Base-by-base conservation (phyloP, 2,329 filamentous ascomycete genomes). In the Penicillium occitanis region DNA sequence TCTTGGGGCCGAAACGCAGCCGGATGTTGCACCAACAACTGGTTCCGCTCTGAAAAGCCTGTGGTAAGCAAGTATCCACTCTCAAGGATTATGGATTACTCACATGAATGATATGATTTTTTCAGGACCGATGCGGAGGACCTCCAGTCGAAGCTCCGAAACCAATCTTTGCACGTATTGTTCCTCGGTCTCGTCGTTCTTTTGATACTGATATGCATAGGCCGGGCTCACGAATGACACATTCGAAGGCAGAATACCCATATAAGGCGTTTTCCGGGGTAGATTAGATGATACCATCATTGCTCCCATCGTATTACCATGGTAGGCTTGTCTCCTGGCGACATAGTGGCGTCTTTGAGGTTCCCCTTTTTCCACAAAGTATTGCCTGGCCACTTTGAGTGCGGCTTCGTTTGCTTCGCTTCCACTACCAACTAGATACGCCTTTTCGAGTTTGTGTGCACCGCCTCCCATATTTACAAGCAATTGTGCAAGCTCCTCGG, bases 1-100 rank as follows among this genome's bases (percentile, higher is more conserved):
- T 0, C 81, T 78, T 0, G 88, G 82, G 0, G 89, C 81, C 0
- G 88, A 84, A 0, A 91, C 87, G 71, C 88, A 91, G 0, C 90
- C 91, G 0, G 42, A 55, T 5, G 61, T 55, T 30, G 61, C 61
- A 25, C 61, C 61, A 42, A 55, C 40, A 14, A 93, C 83, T 0
- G 90, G 57, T n/a, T 60, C 57, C 3, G 40, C 37, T 46, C 57
- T 60, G 28, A 19, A 11, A 46, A n/a, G 28, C 7, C 2, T 14
- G 8, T 53, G 1, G 7, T 53, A 10, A 53, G 25, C 1, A 33
- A 33, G 4, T 35, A 10, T 10, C 25, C 10, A 35, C 13, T 25
- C 22, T 14, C 10, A 33, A 30, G 10, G 2, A 17, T 19, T 10
- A 28, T 2, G 13, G 25, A 11, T 2, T 46, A 30, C 57, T 28